phyloP scores from a whole-genome alignment of 306 rosid genomes.

The Cucurbita pepo region DNA sequence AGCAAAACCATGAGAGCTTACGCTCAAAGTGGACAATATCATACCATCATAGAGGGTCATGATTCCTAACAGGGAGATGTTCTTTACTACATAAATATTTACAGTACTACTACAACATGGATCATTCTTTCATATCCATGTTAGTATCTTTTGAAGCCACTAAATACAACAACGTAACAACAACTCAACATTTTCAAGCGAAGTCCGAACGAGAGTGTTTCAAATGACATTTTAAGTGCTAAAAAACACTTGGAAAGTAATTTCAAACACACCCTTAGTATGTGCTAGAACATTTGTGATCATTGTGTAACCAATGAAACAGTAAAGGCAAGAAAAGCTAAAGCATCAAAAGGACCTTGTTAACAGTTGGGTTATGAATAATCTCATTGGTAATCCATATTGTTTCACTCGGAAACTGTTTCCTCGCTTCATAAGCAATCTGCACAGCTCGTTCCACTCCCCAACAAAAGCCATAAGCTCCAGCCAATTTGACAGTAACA shows the following conservation, averaged over 20 bases:
- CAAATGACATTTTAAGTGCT: not conserved
- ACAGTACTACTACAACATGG: not conserved
- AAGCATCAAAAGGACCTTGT: conserved; percentile 30
- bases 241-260: too few species aligned
- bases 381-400: conserved; percentile 91
- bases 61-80: not conserved
- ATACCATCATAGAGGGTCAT: too few species aligned
- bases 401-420: conserved; percentile 59
- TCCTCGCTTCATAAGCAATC: conserved; percentile 90
- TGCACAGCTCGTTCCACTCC: conserved; percentile 98
- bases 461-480: conserved; percentile 84
- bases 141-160: not conserved
- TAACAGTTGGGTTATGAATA: conserved; percentile 91
- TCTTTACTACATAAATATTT: not conserved
- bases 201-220: not conserved
- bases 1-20: too few species aligned
- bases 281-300: not conserved
- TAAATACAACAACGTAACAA: not conserved
- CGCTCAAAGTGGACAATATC: too few species aligned
- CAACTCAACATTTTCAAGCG: not conserved
- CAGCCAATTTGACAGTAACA: conserved; percentile 79
- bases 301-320: not conserved
- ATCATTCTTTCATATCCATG: not conserved
- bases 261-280: not conserved
- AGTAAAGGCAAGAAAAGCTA: not conserved